Percentiles rank a stretch among this genome's conserved stretches.
These are phyloP conservation scores for Yarrowia divulgata DNA, from an alignment of 805 yeast species.

Conservation along the genomic window DNA sequence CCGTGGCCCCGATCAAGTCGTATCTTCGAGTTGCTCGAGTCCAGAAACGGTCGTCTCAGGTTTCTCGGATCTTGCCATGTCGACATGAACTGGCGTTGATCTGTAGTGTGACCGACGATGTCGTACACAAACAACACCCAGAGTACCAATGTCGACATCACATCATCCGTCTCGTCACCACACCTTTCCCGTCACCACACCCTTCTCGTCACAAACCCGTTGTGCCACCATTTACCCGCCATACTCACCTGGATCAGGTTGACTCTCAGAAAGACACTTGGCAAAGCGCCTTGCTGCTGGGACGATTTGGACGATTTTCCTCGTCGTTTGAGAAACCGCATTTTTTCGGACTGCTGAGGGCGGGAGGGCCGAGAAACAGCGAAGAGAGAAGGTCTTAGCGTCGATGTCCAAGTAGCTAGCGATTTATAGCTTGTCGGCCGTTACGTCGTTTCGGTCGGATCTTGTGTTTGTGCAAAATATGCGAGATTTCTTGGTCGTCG, in stretches of 20 bases:
- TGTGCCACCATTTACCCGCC: too few relatives aligned
- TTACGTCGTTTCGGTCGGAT: neutral
- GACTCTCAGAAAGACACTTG: slow-evolving; percentile 8
- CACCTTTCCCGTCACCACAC: too few relatives aligned
- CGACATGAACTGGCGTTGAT: neutral
- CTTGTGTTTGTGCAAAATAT: neutral
- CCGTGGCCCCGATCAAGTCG: too few relatives aligned
- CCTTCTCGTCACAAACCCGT: too few relatives aligned
- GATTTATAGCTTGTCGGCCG: slow-evolving; percentile 17
- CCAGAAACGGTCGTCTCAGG: too few relatives aligned
- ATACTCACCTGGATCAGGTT: slow-evolving; percentile 24
- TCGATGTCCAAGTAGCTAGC: neutral
- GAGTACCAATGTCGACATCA: neutral
- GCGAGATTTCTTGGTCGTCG: neutral
- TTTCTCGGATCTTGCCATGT: neutral
- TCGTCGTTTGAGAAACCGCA: slow-evolving; percentile 36
- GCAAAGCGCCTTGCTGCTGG: neutral
- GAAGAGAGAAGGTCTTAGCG: too few relatives aligned
- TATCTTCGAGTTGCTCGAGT: too few relatives aligned
- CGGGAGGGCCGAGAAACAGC: slow-evolving; percentile 8
- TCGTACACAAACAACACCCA: neutral
- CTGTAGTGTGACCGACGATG: neutral
- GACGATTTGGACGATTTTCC: slow-evolving; percentile 1
- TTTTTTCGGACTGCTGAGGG: neutral
- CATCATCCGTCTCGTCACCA: neutral